A percentile compares a stretch with the other conserved stretches of the same genome.
Evolutionary conservation across 2,329 filamentous ascomycete genomes (phyloP).

Genomic region (Chaetomium sp.): DNA sequence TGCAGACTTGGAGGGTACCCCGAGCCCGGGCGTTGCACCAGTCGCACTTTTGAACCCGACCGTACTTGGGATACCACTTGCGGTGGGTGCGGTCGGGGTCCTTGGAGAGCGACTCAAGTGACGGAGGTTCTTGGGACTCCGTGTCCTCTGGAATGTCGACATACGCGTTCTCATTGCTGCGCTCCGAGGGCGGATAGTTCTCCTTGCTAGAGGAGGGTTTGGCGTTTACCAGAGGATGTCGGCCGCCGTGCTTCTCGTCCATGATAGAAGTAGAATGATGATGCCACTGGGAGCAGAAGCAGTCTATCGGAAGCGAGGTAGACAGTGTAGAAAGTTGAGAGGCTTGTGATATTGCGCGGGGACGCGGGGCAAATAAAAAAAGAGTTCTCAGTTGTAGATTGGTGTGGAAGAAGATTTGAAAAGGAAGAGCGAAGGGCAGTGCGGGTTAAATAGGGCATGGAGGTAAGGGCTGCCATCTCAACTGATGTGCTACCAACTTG

Average conservation of each 20-base stretch:
- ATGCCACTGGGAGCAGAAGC: neutral
- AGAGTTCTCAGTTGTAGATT: too few relatives aligned
- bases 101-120: conserved; percentile 3
- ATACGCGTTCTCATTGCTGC: neutral
- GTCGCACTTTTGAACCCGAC: conserved; percentile 33
- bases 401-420: neutral
- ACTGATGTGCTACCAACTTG: conserved; percentile 4
- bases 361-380: neutral
- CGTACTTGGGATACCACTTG: conserved; percentile 23
- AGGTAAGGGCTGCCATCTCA: conserved; percentile 2
- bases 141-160: neutral
- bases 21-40: conserved; percentile 29
- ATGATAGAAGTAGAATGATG: neutral
- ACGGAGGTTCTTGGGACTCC: neutral
- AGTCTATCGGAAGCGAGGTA: neutral
- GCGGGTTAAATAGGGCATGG: conserved; percentile 8
- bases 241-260: neutral
- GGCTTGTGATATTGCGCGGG: neutral
- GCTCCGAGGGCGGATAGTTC: neutral
- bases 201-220: neutral
- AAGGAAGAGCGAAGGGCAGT: conserved; percentile 1
- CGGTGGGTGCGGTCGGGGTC: conserved; percentile 24
- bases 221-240: neutral
- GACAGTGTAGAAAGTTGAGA: neutral
- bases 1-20: conserved; percentile 27